Conservation (phyloP, 495 filamentous ascomycete species). For the Neurospora terricola region DNA sequence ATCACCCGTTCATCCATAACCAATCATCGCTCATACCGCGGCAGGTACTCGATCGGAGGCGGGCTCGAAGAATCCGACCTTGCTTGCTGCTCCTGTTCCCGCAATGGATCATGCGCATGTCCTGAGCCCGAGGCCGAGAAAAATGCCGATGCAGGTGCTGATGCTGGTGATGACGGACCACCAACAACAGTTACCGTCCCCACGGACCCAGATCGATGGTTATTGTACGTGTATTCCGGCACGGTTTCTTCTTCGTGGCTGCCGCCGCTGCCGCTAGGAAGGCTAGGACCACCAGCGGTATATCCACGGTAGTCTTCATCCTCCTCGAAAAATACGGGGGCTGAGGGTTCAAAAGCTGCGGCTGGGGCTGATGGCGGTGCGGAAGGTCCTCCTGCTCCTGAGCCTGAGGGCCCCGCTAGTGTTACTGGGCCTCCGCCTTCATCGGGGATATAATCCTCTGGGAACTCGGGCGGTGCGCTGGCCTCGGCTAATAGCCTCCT, state of each 20-base stretch:
- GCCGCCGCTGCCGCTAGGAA: neutral
- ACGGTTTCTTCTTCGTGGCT: neutral
- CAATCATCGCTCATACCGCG: neutral
- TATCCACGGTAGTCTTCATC: slow-evolving; percentile 36
- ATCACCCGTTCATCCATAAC: no score
- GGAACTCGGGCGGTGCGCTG: slow-evolving; percentile 53
- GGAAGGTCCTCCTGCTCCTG: slow-evolving; percentile 3
- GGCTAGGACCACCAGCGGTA: neutral
- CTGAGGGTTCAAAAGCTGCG: slow-evolving; percentile 41
- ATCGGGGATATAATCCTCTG: slow-evolving; percentile 34
- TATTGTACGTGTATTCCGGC: neutral
- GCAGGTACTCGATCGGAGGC: neutral
- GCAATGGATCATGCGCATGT: neutral
- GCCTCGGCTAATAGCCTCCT: slow-evolving; percentile 60
- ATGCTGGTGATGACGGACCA: neutral
- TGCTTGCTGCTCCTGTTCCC: neutral
- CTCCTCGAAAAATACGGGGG: slow-evolving; percentile 56
- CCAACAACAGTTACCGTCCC: neutral
- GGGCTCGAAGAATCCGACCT: neutral
- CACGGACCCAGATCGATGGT: neutral
- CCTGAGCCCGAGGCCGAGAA: neutral
- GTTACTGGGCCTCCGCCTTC: slow-evolving; percentile 8
- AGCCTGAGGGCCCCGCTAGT: slow-evolving; percentile 2
- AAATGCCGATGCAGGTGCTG: neutral
- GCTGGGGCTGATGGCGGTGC: slow-evolving; percentile 6